Conservation (phyloP, 2,329 filamentous ascomycete species). For the Diaporthe eres region DNA sequence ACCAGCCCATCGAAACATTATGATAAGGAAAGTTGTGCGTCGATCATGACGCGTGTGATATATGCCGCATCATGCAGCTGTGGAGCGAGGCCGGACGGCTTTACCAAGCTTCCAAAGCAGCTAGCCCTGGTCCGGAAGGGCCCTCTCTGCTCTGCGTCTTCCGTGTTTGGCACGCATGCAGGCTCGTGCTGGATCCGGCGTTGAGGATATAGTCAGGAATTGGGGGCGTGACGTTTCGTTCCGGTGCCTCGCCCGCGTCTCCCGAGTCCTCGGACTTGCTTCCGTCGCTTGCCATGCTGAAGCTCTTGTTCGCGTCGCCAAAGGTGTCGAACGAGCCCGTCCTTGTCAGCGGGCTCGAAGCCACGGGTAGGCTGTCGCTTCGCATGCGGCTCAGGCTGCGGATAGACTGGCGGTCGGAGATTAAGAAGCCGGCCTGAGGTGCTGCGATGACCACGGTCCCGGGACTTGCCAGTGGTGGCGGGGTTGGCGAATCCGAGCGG, state of each 20-base stretch:
- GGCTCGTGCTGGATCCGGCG: constrained; percentile 64
- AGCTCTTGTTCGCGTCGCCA: constrained; percentile 35
- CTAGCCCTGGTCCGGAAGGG: constrained; percentile 44
- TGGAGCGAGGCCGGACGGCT: too few relatives aligned
- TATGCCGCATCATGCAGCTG: neutral
- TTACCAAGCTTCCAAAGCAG: constrained; percentile 34
- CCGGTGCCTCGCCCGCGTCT: constrained; percentile 46
- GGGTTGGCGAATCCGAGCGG: constrained; percentile 78
- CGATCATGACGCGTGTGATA: constrained; percentile 8
- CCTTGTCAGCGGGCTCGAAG: constrained; percentile 64
- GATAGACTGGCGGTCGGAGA: constrained; percentile 67
- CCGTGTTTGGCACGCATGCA: constrained; percentile 61
- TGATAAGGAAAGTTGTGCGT: constrained; percentile 15
- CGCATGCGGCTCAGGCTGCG: constrained; percentile 67
- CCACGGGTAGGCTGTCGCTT: constrained; percentile 66
- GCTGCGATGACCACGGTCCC: constrained; percentile 80
- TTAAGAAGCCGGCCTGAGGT: constrained; percentile 76
- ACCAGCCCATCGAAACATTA: constrained; percentile 29
- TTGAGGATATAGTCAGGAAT: constrained; percentile 74
- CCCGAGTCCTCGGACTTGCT: constrained; percentile 48
- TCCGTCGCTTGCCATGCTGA: constrained; percentile 42
- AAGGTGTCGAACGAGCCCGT: constrained; percentile 66
- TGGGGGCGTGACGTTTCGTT: constrained; percentile 69
- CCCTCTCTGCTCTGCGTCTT: constrained; percentile 50
- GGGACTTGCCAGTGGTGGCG: constrained; percentile 75